Percentiles rank a stretch among this genome's conserved stretches.
Evolutionary conservation across 2,329 filamentous ascomycete species (phyloP).

Genomic region (Claviceps digitariae): DNA sequence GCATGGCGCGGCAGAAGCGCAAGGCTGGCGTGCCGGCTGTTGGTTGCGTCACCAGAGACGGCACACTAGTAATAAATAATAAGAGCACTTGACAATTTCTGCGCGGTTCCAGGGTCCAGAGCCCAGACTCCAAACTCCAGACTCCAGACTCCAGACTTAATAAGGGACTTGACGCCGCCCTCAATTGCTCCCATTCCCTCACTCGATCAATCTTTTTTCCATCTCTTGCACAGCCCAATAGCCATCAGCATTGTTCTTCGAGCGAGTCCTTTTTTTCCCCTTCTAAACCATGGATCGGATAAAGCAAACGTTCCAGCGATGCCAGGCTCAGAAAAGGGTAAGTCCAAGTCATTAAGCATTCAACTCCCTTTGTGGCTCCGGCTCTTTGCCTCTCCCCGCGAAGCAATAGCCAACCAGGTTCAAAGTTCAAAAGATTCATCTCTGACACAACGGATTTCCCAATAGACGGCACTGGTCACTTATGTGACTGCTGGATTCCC

Average conservation of each 20-base stretch:
- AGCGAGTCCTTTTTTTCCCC: not conserved
- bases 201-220: not conserved
- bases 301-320: constrained; percentile 44
- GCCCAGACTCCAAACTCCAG: too few relatives aligned
- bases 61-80: not conserved
- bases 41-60: not conserved
- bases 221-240: not conserved
- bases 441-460: not conserved
- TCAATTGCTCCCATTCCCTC: not conserved
- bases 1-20: not conserved
- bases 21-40: too few relatives aligned
- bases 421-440: not conserved
- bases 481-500: constrained; percentile 96
- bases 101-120: too few relatives aligned
- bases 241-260: not conserved
- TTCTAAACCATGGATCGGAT: constrained; percentile 36
- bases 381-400: not conserved
- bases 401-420: not conserved
- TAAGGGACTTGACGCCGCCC: not conserved
- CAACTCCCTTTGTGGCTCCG: not conserved
- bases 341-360: constrained; percentile 22
- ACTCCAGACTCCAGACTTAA: not conserved
- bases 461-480: constrained; percentile 71
- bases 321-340: constrained; percentile 46
- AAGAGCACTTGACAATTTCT: not conserved